Conservation (phyloP, 805 yeast genomes). For the Lipomyces starkeyi region DNA sequence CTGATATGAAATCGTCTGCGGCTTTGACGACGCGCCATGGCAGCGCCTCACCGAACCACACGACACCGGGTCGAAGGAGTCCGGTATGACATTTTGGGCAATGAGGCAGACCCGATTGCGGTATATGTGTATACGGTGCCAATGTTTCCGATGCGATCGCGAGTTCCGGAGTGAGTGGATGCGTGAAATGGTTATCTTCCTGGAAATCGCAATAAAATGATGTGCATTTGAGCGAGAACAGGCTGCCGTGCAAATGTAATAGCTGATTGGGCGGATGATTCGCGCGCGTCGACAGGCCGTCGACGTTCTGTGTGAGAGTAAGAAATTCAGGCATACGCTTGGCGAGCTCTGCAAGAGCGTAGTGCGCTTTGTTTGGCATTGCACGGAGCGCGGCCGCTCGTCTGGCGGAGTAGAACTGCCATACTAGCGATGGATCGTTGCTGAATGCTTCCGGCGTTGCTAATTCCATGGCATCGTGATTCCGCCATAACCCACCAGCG, state of each 20-base stretch:
- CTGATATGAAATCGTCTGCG: slow-evolving; percentile 73
- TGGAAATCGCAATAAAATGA: slow-evolving; percentile 71
- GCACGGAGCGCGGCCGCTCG: slow-evolving; percentile 69
- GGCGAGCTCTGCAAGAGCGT: slow-evolving; percentile 68
- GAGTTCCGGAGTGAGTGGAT: slow-evolving; percentile 66
- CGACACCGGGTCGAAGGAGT: slow-evolving; percentile 83
- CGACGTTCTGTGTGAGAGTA: slow-evolving; percentile 84
- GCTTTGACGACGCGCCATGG: slow-evolving; percentile 66
- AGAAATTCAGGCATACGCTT: slow-evolving; percentile 53
- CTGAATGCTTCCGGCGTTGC: slow-evolving; percentile 93
- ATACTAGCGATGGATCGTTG: slow-evolving; percentile 81
- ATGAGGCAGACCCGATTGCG: slow-evolving; percentile 63
- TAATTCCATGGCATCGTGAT: slow-evolving; percentile 76
- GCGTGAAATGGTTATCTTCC: slow-evolving; percentile 57
- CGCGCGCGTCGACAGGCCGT: slow-evolving; percentile 61
- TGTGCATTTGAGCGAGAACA: slow-evolving; percentile 77
- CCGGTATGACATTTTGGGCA: slow-evolving; percentile 79
- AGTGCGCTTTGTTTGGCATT: slow-evolving; percentile 75
- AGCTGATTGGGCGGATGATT: slow-evolving; percentile 61
- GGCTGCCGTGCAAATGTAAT: slow-evolving; percentile 77
- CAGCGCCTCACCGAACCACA: slow-evolving; percentile 93
- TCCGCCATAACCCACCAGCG: slow-evolving; percentile 76
- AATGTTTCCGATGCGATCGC: slow-evolving; percentile 46
- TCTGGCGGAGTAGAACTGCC: slow-evolving; percentile 81
- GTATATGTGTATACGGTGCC: slow-evolving; percentile 51